Percentiles rank a stretch among this genome's conserved stretches.
Conservation (phyloP, 306 rosid species). For the Castanea crenata region DNA sequence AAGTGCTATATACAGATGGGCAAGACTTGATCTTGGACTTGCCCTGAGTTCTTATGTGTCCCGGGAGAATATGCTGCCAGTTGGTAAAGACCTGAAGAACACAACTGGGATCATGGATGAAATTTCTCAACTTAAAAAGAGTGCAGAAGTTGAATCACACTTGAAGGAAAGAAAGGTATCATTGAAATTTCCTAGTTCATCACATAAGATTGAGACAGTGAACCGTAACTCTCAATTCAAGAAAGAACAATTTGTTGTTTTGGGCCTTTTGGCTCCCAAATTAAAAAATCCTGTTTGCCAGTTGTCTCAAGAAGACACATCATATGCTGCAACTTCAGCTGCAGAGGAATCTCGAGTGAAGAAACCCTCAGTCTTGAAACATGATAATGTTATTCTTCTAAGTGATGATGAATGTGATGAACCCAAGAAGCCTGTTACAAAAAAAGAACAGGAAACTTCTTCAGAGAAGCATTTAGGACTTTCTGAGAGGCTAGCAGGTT, state of each 20-base stretch:
- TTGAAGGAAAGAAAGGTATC: slow-evolving; percentile 22
- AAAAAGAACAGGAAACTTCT: slow-evolving; percentile 33
- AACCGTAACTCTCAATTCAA: slow-evolving; percentile 25
- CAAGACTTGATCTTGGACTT: slow-evolving; percentile 86
- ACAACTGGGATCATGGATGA: slow-evolving; percentile 31
- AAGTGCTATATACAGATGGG: slow-evolving; percentile 98
- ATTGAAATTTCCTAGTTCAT: slow-evolving; percentile 18
- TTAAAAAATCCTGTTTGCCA: slow-evolving; percentile 35
- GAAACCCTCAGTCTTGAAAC: slow-evolving; percentile 36
- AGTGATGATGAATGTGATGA: slow-evolving; percentile 83
- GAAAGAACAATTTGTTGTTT: slow-evolving; percentile 42
- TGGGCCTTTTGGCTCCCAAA: slow-evolving; percentile 34
- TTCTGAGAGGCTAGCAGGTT: slow-evolving; percentile 34
- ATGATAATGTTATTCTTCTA: slow-evolving; percentile 57
- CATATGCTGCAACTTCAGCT: slow-evolving; percentile 35
- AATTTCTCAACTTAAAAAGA: slow-evolving; percentile 36
- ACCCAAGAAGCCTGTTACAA: slow-evolving; percentile 37
- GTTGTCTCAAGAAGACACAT: slow-evolving; percentile 52
- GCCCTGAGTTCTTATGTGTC: slow-evolving; percentile 65
- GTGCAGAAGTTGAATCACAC: slow-evolving; percentile 33
- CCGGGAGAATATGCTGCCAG: slow-evolving; percentile 30
- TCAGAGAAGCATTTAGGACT: slow-evolving; percentile 21
- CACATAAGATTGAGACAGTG: slow-evolving; percentile 26
- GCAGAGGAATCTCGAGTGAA: slow-evolving; percentile 35
- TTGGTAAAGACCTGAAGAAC: slow-evolving; percentile 22